Evolutionary conservation across 148 eudicot genomes (phyloP).

Genomic region (Agrostemma githago): DNA sequence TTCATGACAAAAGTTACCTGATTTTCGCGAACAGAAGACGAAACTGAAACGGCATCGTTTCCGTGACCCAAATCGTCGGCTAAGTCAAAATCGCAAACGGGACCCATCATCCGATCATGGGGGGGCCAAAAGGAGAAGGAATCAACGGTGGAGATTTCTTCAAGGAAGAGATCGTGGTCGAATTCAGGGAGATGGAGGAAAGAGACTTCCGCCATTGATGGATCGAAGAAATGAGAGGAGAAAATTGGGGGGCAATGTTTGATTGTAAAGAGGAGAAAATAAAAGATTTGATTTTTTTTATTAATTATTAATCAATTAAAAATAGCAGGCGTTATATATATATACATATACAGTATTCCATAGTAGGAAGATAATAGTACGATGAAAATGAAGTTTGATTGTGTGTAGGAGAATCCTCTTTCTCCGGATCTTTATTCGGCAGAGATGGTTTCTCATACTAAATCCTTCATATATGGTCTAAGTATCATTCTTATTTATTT

Average conservation of each 20-base stretch:
- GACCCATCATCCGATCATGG: neutral
- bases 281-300: neutral
- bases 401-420: neutral
- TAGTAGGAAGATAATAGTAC: neutral
- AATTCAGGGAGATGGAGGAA: slow-evolving; percentile 35
- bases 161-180: slow-evolving; percentile 30
- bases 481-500: neutral
- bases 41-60: slow-evolving; percentile 20
- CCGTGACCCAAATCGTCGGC: neutral
- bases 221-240: neutral
- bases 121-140: slow-evolving; percentile 31
- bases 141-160: slow-evolving; percentile 28
- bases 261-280: neutral
- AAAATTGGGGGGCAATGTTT: neutral
- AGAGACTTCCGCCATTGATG: slow-evolving; percentile 49
- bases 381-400: neutral
- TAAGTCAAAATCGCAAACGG: slow-evolving; percentile 1
- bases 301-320: neutral
- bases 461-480: too few relatives aligned
- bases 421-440: neutral
- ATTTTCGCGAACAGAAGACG: slow-evolving; percentile 32
- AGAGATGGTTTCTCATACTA: neutral
- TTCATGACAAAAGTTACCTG: slow-evolving; percentile 61
- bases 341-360: neutral
- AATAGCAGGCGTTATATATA: too few relatives aligned